Conservation (phyloP, 805 yeast species). For the Grigorovia jiainica region DNA sequence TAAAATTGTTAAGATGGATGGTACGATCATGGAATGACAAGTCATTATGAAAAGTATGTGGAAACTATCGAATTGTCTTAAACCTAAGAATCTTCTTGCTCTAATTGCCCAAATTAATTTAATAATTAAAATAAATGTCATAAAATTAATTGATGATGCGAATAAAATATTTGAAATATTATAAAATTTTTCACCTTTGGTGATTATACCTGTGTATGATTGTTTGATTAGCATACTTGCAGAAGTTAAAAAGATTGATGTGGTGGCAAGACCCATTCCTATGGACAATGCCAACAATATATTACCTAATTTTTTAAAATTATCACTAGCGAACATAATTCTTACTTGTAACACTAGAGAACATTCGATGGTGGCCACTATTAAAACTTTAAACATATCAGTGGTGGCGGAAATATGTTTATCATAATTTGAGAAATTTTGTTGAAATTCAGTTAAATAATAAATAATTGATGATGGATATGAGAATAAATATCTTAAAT, state of each 20-base stretch:
- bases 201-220: constrained; percentile 20
- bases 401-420: constrained; percentile 50
- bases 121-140: constrained; percentile 48
- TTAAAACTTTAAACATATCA: constrained; percentile 47
- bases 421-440: constrained; percentile 29
- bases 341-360: constrained; percentile 65
- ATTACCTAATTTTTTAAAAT: constrained; percentile 35
- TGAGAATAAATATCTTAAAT: constrained; percentile 44
- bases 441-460: constrained; percentile 39
- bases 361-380: constrained; percentile 51
- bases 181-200: constrained; percentile 32
- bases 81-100: constrained; percentile 66
- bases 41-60: constrained; percentile 77
- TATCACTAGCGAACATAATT: constrained; percentile 57
- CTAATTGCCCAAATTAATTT: constrained; percentile 63
- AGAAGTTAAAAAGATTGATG: constrained; percentile 49
- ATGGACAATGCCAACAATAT: constrained; percentile 32
- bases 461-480: constrained; percentile 42
- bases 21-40: constrained; percentile 71
- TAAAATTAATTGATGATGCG: constrained; percentile 55
- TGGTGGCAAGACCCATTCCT: constrained; percentile 43
- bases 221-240: constrained; percentile 37
- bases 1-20: constrained; percentile 57
- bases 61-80: constrained; percentile 72
- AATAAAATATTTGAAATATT: constrained; percentile 55